Conservation (phyloP, 2,329 filamentous ascomycete genomes). For the Aspergillus sp. region DNA sequence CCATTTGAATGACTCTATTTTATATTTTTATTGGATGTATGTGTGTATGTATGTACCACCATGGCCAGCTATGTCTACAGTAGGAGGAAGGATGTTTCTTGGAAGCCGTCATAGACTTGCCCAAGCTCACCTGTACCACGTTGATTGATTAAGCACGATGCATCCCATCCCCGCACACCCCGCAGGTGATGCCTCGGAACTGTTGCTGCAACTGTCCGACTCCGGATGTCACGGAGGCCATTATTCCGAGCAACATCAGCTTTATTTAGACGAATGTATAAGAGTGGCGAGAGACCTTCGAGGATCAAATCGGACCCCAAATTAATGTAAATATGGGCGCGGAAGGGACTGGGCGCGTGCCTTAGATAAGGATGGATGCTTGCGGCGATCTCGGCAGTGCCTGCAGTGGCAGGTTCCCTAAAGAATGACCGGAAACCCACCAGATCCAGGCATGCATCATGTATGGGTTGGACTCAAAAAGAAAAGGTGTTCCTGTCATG, state of each 20-base stretch:
- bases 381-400: not conserved
- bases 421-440: not conserved
- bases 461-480: not conserved
- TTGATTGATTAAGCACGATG: not conserved
- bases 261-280: no score
- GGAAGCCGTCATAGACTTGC: not conserved
- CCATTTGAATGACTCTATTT: constrained; percentile 1
- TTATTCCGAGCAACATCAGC: no score
- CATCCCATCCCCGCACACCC: not conserved
- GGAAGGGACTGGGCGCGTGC: not conserved
- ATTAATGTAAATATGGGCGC: not conserved
- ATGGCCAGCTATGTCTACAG: not conserved
- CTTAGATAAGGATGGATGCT: not conserved
- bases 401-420: not conserved
- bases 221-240: not conserved
- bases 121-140: not conserved
- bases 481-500: not conserved
- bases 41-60: not conserved
- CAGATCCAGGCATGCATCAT: not conserved
- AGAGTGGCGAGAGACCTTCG: no score
- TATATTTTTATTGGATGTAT: not conserved
- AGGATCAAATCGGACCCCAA: no score
- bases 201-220: not conserved
- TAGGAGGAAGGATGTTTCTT: not conserved
- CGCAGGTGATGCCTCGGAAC: not conserved